A percentile compares a stretch with the other conserved stretches of the same genome.
Conservation (phyloP, 768 basidiomycete species). For the Phanerochaete carnosa region DNA sequence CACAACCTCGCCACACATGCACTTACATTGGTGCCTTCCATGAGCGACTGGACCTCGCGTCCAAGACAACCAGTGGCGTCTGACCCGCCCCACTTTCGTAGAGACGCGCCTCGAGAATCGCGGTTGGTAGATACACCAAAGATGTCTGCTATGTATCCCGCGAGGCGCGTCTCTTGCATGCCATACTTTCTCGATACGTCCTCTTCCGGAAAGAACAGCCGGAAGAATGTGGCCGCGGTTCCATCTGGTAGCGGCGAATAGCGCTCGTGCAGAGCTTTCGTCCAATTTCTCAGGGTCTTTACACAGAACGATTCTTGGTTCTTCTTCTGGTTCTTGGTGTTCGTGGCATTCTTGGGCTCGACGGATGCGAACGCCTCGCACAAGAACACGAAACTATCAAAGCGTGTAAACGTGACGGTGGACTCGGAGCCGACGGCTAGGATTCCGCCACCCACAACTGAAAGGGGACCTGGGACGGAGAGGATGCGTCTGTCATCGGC, state of each 20-base stretch:
- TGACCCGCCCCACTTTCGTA: slow-evolving; percentile 35
- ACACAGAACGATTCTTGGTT: not conserved
- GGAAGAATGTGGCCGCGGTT: slow-evolving; percentile 60
- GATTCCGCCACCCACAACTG: not conserved
- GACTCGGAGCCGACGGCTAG: not conserved
- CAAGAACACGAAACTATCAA: slow-evolving; percentile 5
- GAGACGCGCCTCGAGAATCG: slow-evolving; percentile 16
- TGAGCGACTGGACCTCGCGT: slow-evolving; percentile 48
- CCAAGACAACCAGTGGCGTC: slow-evolving; percentile 68
- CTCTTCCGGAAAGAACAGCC: slow-evolving; percentile 83
- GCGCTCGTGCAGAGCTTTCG: slow-evolving; percentile 11
- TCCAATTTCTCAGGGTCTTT: slow-evolving; percentile 19
- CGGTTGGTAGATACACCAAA: slow-evolving; percentile 25
- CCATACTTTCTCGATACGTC: slow-evolving; percentile 69
- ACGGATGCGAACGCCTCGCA: slow-evolving; percentile 3
- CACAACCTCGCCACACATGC: slow-evolving; percentile 24
- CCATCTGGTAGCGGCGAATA: slow-evolving; percentile 25
- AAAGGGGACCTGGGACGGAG: not conserved
- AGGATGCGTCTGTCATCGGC: not conserved
- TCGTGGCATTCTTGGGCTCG: not conserved
- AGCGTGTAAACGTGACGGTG: not conserved
- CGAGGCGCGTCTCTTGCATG: slow-evolving; percentile 64
- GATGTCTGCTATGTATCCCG: slow-evolving; percentile 46
- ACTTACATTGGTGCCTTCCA: slow-evolving; percentile 35
- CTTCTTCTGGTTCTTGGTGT: not conserved